Evolutionary conservation across 345 rosid genomes (phyloP), one percentile per base, ranked within the genome.

Genomic region (Arabis alpina): DNA sequence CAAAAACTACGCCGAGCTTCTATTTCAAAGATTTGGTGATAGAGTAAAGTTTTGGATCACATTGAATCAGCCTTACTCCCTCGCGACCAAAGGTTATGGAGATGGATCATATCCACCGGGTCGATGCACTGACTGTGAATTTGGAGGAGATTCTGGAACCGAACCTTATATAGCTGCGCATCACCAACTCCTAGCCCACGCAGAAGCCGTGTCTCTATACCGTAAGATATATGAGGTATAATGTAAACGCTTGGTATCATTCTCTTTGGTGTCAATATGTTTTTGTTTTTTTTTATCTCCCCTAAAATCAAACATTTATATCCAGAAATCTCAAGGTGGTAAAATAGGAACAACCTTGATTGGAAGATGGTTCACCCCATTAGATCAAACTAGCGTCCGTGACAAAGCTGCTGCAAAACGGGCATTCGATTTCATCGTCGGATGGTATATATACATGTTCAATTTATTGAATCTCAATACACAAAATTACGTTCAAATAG

Each of bases 141-240:
- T 15, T 28, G 77, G 40, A 28, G 84, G 81, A 14, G 64, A 82
- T 45, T 82, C 86, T 11, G 63, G 66, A 37, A 80, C 79, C 0
- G 84, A 84, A 56, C 88, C 88, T 19, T 84, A 81, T 48, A 43
- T 75, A 13, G 85, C 54, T 5, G 61, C 71, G 1, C 85, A 84
- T 56, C 40, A 82, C 52, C n/a, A 79, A 54, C 75, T 84, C 23
- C 69, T 84, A 10, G 68, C 88, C 15, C 88, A 84, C 15, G 81
- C 81, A 2, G 63, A 77, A 48, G 54, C 78, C n/a, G 88, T 44
- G 5, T 8, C 62, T 11, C 8, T 73, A 39, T 81, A 78, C 54
- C 39, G 66, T 1, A 28, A 55, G 25, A 72, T 66, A 30, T 81
- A 83, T 4, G 54, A 77, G 54, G 69, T 62, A 1, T 36, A 25